phyloP scores from a whole-genome alignment of 148 eudicot species.

The Rhododendron ferrugineum region DNA sequence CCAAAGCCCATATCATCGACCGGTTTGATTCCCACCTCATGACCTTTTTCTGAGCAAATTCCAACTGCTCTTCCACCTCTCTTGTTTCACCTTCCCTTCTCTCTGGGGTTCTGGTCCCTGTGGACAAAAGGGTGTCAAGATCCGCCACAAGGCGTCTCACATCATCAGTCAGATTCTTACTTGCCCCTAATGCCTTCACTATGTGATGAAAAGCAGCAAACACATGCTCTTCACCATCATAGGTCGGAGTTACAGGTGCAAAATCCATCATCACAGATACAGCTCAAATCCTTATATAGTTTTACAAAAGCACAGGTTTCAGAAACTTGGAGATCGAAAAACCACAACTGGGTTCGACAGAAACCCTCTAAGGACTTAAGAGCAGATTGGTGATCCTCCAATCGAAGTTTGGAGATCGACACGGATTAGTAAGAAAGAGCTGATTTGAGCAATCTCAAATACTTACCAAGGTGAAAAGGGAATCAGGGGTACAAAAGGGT shows the following conservation, averaged over 20 bases:
- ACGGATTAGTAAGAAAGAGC: neutral
- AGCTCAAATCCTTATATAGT: neutral
- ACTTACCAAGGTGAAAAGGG: neutral
- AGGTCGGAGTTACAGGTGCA: constrained; percentile 1
- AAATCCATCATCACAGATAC: constrained; percentile 14
- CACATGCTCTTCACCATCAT: constrained; percentile 27
- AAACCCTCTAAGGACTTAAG: neutral
- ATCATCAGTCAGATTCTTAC: constrained; percentile 17
- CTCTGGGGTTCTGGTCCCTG: constrained; percentile 7
- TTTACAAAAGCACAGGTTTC: neutral
- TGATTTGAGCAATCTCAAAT: neutral
- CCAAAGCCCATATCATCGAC: constrained; percentile 37
- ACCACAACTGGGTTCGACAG: neutral
- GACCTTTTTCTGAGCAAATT: constrained; percentile 26
- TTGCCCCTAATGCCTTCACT: constrained; percentile 26
- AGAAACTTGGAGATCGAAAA: neutral
- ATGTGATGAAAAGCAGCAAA: constrained; percentile 33
- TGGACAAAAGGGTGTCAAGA: constrained; percentile 27
- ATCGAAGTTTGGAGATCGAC: neutral
- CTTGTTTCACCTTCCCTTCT: constrained; percentile 6
- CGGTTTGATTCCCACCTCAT: constrained; percentile 20
- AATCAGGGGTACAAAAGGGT: neutral
- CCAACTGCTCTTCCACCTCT: constrained; percentile 31
- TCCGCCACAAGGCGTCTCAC: constrained; percentile 20
- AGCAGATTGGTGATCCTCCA: neutral